phyloP scores from a whole-genome alignment of 73 alveolate species.

The Tetrahymena thermophila region DNA sequence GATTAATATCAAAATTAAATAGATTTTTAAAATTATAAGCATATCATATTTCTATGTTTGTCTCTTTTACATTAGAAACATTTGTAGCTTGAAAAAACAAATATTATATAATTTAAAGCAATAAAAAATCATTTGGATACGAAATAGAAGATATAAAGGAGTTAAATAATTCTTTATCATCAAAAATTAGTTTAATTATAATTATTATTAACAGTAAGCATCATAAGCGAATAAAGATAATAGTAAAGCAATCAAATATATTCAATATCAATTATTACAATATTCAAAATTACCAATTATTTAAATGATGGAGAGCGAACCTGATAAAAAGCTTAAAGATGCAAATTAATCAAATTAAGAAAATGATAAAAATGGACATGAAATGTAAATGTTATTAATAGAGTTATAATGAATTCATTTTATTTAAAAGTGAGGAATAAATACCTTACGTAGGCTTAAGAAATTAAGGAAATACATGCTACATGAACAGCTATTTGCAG shows the following conservation, averaged over 20 bases:
- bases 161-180: not conserved
- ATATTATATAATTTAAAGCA: not conserved
- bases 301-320: not conserved
- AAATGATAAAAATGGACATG: not conserved
- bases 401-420: not conserved
- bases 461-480: slow-evolving; percentile 84
- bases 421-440: not conserved
- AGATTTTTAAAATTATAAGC: not conserved
- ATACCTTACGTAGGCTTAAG: slow-evolving; percentile 50
- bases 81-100: not conserved
- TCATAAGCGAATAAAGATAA: not conserved
- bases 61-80: not conserved
- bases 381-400: not conserved
- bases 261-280: not conserved
- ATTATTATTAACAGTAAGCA: not conserved
- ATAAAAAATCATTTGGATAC: not conserved
- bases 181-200: not conserved
- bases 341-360: not conserved
- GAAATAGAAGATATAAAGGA: not conserved
- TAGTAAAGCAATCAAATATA: not conserved
- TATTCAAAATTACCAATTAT: too few relatives aligned
- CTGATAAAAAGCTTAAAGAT: not conserved
- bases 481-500: slow-evolving; percentile 84
- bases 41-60: not conserved
- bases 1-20: not conserved